phyloP scores from a whole-genome alignment of 768 basidiomycete species.

The Dictyophora rubrovolvata region DNA sequence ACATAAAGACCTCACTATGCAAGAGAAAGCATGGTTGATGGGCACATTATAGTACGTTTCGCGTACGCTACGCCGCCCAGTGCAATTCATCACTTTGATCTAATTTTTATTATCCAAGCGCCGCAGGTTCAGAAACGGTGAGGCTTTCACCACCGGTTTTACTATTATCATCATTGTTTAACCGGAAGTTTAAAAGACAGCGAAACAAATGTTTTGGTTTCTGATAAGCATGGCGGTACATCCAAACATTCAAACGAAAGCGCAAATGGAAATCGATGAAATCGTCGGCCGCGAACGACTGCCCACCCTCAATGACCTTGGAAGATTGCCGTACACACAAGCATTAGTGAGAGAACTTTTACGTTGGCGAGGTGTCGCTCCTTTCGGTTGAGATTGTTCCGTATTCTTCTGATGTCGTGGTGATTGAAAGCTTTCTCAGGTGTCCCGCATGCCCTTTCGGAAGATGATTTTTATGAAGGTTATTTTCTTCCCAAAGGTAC shows the following conservation, averaged over 20 bases:
- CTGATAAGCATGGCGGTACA: conserved; percentile 45
- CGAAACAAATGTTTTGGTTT: conserved; percentile 30
- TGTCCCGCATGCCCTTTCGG: conserved; percentile 29
- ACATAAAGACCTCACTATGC: background rate
- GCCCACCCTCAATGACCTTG: conserved; percentile 6
- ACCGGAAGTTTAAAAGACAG: background rate
- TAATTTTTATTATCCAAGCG: background rate
- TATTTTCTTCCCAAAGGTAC: conserved; percentile 28
- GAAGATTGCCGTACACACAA: conserved; percentile 13
- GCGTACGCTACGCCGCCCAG: background rate
- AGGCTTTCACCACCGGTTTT: background rate
- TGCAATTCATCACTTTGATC: background rate
- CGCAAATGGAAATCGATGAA: conserved; percentile 13
- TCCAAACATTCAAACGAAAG: conserved; percentile 23
- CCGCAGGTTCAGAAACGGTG: background rate
- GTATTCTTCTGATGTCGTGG: background rate
- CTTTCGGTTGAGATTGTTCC: conserved; percentile 1
- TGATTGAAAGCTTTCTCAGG: conserved; percentile 17
- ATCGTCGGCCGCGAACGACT: conserved; percentile 9
- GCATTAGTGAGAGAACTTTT: conserved; percentile 10
- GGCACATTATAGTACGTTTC: background rate
- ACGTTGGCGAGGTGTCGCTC: conserved; percentile 9
- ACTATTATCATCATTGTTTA: background rate
- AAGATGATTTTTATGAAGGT: conserved; percentile 27
- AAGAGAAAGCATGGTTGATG: background rate